A percentile compares a stretch with the other conserved stretches of the same genome.
These are phyloP conservation scores for Plasmodium ovale DNA, from an alignment of 169 alveolate species.

Conservation along the genomic window DNA sequence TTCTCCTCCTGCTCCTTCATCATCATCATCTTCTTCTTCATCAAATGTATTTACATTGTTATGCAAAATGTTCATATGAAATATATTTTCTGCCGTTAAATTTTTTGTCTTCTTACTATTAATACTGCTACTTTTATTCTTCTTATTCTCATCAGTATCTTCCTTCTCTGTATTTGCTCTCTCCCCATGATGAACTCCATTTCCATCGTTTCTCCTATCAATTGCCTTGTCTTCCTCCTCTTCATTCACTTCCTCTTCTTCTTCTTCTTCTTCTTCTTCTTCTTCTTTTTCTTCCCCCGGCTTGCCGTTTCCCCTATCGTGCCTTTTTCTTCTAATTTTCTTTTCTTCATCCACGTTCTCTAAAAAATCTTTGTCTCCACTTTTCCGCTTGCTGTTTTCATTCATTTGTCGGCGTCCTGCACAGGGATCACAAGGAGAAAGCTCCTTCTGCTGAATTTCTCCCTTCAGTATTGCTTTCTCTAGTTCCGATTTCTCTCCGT, in stretches of 20 bases:
- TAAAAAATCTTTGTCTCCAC: background rate
- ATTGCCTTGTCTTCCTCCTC: background rate
- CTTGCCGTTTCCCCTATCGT: constrained; percentile 14
- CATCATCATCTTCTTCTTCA: constrained; percentile 77
- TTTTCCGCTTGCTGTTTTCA: constrained; percentile 36
- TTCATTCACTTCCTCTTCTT: constrained; percentile 10
- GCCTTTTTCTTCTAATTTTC: constrained; percentile 19
- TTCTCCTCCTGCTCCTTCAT: constrained; percentile 18
- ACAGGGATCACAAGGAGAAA: background rate
- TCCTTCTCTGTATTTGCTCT: background rate
- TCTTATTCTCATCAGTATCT: constrained; percentile 4
- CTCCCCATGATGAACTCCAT: background rate
- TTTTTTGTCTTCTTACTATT: constrained; percentile 32
- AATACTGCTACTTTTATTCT: background rate
- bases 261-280: constrained; percentile 13
- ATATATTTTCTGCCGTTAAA: constrained; percentile 75
- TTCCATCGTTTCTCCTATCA: background rate
- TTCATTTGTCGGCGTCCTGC: background rate
- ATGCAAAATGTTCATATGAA: constrained; percentile 70
- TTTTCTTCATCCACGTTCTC: constrained; percentile 25
- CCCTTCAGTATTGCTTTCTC: too few relatives aligned
- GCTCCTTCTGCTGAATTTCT: too few relatives aligned
- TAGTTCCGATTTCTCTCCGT: too few relatives aligned
- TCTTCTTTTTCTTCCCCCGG: constrained; percentile 14
- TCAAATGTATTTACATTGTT: constrained; percentile 76